These are phyloP conservation scores for Triticum timopheevii DNA, from an alignment of 176 grass and related monocot species.

Conservation along the genomic window DNA sequence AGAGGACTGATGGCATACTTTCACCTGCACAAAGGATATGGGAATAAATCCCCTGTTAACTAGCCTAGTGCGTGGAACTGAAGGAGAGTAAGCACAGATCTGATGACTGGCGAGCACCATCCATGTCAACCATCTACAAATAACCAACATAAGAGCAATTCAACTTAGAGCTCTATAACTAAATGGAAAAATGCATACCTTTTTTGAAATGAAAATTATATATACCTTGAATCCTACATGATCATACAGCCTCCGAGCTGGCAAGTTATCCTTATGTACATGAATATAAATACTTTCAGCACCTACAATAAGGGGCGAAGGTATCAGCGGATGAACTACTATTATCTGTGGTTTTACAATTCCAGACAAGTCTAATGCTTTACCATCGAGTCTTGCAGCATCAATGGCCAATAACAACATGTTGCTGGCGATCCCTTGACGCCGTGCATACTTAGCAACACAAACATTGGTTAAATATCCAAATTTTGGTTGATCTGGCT, in stretches of 20 bases:
- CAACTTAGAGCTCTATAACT: neutral
- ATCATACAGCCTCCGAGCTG: conserved; percentile 59
- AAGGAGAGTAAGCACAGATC: conserved; percentile 58
- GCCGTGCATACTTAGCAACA: conserved; percentile 68
- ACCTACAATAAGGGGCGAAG: conserved; percentile 32
- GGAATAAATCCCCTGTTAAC: conserved; percentile 3
- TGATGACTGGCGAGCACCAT: conserved; percentile 12
- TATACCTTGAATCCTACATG: conserved; percentile 69
- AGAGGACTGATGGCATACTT: conserved; percentile 18
- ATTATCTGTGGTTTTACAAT: neutral
- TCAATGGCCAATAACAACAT: conserved; percentile 71
- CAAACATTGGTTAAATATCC: conserved; percentile 74
- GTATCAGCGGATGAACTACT: conserved; percentile 1
- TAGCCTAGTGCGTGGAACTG: conserved; percentile 27
- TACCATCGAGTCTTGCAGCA: conserved; percentile 63
- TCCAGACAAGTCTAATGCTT: conserved; percentile 18
- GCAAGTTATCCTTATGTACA: conserved; percentile 64
- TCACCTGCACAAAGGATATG: conserved; percentile 28
- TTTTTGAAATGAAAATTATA: neutral
- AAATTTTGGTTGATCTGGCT: conserved; percentile 62
- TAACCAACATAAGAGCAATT: neutral
- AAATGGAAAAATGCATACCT: neutral
- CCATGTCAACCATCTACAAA: conserved; percentile 50
- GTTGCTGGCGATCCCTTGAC: conserved; percentile 72
- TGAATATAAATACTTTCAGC: conserved; percentile 58